Conservation (phyloP, 1,139 yeast genomes). For the Arxiozyma heterogenica region DNA sequence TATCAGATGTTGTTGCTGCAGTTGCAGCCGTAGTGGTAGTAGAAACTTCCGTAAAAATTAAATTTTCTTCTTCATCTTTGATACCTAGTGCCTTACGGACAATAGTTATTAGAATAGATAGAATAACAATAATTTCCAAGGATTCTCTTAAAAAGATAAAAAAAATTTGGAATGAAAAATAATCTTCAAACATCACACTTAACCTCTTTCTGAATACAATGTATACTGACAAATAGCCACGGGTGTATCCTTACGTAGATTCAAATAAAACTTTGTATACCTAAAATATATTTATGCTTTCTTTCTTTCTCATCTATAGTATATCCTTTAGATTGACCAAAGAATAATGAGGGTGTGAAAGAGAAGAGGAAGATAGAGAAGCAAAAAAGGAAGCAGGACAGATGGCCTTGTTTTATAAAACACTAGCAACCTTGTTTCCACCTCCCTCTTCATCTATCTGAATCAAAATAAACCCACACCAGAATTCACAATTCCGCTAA, state of each 20-base stretch:
- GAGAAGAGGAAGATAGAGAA: too few relatives aligned
- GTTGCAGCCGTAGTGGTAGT: neutral
- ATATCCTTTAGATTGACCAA: too few relatives aligned
- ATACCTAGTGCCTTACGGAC: slow-evolving; percentile 52
- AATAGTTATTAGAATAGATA: slow-evolving; percentile 83
- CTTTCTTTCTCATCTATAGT: too few relatives aligned
- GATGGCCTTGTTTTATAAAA: too few relatives aligned
- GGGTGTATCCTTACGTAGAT: too few relatives aligned
- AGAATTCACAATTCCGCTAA: neutral
- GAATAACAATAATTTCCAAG: slow-evolving; percentile 80
- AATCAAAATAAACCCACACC: neutral
- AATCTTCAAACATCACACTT: slow-evolving; percentile 21
- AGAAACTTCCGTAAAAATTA: neutral
- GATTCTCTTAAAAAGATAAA: slow-evolving; percentile 87
- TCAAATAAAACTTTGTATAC: neutral
- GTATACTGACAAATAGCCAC: too few relatives aligned
- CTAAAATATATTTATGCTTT: too few relatives aligned
- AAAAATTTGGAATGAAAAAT: slow-evolving; percentile 45
- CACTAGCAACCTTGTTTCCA: too few relatives aligned
- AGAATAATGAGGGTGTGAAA: too few relatives aligned
- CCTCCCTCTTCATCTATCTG: too few relatives aligned
- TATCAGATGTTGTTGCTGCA: neutral
- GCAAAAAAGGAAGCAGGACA: too few relatives aligned
- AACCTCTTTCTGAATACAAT: neutral
- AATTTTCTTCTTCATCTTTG: slow-evolving; percentile 13